A percentile compares a stretch with the other conserved stretches of the same genome.
phyloP scores from a whole-genome alignment of 2,329 filamentous ascomycete genomes.

The Fusarium sororula region DNA sequence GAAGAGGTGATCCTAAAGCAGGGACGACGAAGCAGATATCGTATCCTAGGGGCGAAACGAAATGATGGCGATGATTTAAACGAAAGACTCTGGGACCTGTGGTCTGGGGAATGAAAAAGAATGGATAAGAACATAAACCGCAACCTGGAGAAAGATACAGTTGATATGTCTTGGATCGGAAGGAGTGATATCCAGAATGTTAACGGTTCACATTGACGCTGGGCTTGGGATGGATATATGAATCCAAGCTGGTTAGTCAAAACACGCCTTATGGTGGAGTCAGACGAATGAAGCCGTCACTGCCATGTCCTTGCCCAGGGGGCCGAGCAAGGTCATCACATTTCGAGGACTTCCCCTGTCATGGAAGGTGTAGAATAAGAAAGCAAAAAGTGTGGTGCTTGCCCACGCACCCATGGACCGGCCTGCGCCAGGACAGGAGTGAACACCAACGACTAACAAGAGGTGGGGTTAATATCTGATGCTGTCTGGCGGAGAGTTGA shows the following conservation, averaged over 20 bases:
- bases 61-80: not conserved
- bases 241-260: constrained; percentile 25
- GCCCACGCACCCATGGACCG: constrained; percentile 35
- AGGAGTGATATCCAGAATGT: constrained; percentile 19
- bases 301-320: constrained; percentile 38
- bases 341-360: constrained; percentile 31
- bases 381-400: constrained; percentile 44
- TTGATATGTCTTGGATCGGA: constrained; percentile 10
- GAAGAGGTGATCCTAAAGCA: constrained; percentile 4
- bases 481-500: constrained; percentile 31
- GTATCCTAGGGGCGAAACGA: not conserved
- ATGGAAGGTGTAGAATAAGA: constrained; percentile 48
- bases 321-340: constrained; percentile 34
- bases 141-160: not conserved
- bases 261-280: constrained; percentile 33
- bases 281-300: constrained; percentile 34
- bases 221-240: constrained; percentile 42
- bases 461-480: constrained; percentile 29
- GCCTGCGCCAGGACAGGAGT: constrained; percentile 32
- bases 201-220: constrained; percentile 11
- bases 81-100: constrained; percentile 4
- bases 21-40: not conserved
- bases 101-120: constrained; percentile 9
- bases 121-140: constrained; percentile 18
- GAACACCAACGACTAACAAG: constrained; percentile 35